phyloP scores from a whole-genome alignment of 768 basidiomycete genomes.

The Atractiella rhizophila region DNA sequence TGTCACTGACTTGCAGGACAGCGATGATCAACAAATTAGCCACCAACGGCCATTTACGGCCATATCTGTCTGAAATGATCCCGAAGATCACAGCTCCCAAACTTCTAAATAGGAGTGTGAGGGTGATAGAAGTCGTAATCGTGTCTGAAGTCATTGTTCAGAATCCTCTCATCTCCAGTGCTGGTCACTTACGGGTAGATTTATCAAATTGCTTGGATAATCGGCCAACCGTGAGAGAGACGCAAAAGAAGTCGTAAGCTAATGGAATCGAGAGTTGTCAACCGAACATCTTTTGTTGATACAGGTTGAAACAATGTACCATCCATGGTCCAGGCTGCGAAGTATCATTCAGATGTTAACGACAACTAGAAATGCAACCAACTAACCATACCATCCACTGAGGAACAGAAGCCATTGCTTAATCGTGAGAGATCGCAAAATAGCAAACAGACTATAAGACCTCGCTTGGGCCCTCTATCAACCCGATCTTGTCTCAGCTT shows the following conservation, averaged over 20 bases:
- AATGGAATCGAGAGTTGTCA: too few relatives aligned
- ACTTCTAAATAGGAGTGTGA: constrained; percentile 53
- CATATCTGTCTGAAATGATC: constrained; percentile 60
- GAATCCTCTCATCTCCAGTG: constrained; percentile 13
- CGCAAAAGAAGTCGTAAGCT: constrained; percentile 38
- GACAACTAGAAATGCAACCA: too few relatives aligned
- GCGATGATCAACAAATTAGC: constrained; percentile 44
- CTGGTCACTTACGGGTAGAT: constrained; percentile 5
- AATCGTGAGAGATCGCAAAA: too few relatives aligned
- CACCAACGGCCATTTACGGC: constrained; percentile 81
- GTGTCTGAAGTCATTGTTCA: constrained; percentile 2
- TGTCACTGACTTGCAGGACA: constrained; percentile 29
- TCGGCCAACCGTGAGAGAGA: constrained; percentile 21
- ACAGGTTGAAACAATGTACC: too few relatives aligned
- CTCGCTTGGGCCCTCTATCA: too few relatives aligned
- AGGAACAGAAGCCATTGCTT: too few relatives aligned
- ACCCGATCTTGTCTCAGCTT: too few relatives aligned
- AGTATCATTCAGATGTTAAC: too few relatives aligned
- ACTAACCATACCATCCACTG: too few relatives aligned
- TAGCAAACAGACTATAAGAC: too few relatives aligned
- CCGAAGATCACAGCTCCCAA: constrained; percentile 40
- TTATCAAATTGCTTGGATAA: constrained; percentile 19
- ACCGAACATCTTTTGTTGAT: too few relatives aligned
- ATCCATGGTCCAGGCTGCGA: too few relatives aligned
- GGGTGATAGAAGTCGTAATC: constrained; percentile 51